Evolutionary conservation across 1,284 basidiomycete species (phyloP), one percentile per base, ranked within the genome.

Genomic region (Boletus semigastroideus): DNA sequence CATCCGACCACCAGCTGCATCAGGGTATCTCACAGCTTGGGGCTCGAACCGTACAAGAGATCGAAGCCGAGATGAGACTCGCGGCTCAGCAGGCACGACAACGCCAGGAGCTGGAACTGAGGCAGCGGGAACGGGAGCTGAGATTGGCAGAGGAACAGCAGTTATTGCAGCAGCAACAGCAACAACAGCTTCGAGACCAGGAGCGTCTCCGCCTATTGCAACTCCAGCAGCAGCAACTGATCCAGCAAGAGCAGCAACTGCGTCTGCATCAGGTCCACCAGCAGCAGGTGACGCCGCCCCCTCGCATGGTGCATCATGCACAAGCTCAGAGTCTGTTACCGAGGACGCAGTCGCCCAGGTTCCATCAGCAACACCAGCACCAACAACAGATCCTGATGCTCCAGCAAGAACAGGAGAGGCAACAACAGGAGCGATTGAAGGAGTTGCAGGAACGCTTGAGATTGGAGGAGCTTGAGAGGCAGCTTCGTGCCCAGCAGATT

Each of bases 11-110:
- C 37, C 67, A 54, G 55, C 25, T 63, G 25, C 52, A 59, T 46
- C 71, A 63, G 43, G 60, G 58, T 46, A 67, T 66, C 58, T 67
- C 61, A 30, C 72, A 74, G 41, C 72, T 69, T 2, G 81, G 83
- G 34, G 80, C 83, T 30, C 84, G 88, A 51, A 96, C 93, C 0
- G 71, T 98, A 25, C 91, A 94, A 59, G 94, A 98, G 68, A 92
- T 98, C 56, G 96, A 99, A 69, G 88, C 90, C 4, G 92, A 98
- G 70, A 92, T 96, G 88, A 76, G 78, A 11, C 74, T 78, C 9
- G 75, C 75, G 39, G 76, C 77, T 42, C 79, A 80, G 52, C 77
- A 76, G 55, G 64, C 71, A 39, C 69, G 74, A 41, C 71, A 72
- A 49, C 66, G 69, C 34, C 65, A 74, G 51, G 69, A 72, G 31